Evolutionary conservation across 768 basidiomycete species (phyloP), one percentile per base, ranked within the genome.

Genomic region (Hemileccinum impolitum): DNA sequence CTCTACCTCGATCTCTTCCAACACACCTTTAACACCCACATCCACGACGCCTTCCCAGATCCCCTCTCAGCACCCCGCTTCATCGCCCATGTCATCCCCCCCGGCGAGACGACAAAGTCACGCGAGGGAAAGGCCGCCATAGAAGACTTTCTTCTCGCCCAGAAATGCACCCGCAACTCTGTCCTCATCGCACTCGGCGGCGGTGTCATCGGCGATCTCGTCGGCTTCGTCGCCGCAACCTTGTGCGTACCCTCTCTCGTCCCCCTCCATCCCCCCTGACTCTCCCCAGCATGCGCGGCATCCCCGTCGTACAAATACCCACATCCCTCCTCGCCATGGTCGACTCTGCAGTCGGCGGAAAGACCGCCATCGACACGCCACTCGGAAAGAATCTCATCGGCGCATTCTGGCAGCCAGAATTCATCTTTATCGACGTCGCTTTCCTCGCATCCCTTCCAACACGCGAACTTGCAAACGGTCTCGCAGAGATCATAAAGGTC

Each of bases 351-450:
- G 85, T 99, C 38, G 96, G 96, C 6, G 95, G 96, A 31, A 99
- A 97, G 76, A 99, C 96, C 0, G 95, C 96, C n/a, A 94, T 98
- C 53, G 96, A 99, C 65, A 97, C 95, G 0, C 93, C 92, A 2
- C 90, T 93, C 55, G 96, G 96, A 47, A 99, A 99, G 74, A 99
- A 99, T 70, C 80, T 98, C 56, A 92, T 99, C 57, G 96, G 96
- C 50, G 89, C 95, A 5, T 99, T 98, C 75, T 94, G 93, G 91
- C 95, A 98, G 69, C 96, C 96, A 0, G 82, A 89, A 59, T 97
- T 87, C 74, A 87, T 98, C 64, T 99, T 99, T 71, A 95, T 97
- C 56, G 96, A 99, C 65, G 87, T 90, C 21, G 88, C 94, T 2
- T 95, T 96, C 76, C 80, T 99, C 48, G 91, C 94, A 62, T 94